Evolutionary conservation across 805 yeast species (phyloP), one percentile per base, ranked within the genome.

Genomic region (Scheffersomyces lignosus): DNA sequence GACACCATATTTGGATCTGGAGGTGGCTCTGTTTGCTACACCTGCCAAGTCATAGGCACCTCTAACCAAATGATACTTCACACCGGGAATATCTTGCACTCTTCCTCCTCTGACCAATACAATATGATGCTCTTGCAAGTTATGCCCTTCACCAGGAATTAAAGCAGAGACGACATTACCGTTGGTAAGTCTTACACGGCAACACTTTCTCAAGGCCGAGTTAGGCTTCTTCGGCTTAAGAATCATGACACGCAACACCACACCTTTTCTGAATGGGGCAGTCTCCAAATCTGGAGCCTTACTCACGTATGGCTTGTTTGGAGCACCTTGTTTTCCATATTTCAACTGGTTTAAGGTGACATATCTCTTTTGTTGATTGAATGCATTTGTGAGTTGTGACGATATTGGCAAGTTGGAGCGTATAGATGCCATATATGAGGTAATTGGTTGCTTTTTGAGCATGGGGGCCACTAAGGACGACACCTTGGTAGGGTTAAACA

Each of bases 101-200:
- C 97, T 81, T 12, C 99, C 99, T n/a, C 99, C 99, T 65, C 99
- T 80, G 3, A 93, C 96, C 36, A 81, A 78, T 1, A 93, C 98
- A 34, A 93, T 95, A 55, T 95, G 87, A 67, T 93, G 99, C 62
- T 93, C 99, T 70, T 93, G 98, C 15, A 95, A 83, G 57, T 93
- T 93, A 64, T 93, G 99, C 15, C 99, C 99, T 59, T 93, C 97
- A 37, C 99, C 99, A 12, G 97, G 96, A 40, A 93, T 93, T 60
- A 89, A 90, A 1, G 96, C 96, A 31, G 91, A 82, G 13, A 93
- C 78, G 33, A 87, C 81, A 47, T 82, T 83, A 18, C 98, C 99
- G 53, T 87, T 91, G 8, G 95, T 78, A 43, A 93, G 73, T 64
- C 96, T 78, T 15, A 93, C 98, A 71, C 98, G 84, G 46, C 95